These are phyloP conservation scores for Prunus davidiana DNA, from an alignment of 306 rosid species.

Conservation along the genomic window DNA sequence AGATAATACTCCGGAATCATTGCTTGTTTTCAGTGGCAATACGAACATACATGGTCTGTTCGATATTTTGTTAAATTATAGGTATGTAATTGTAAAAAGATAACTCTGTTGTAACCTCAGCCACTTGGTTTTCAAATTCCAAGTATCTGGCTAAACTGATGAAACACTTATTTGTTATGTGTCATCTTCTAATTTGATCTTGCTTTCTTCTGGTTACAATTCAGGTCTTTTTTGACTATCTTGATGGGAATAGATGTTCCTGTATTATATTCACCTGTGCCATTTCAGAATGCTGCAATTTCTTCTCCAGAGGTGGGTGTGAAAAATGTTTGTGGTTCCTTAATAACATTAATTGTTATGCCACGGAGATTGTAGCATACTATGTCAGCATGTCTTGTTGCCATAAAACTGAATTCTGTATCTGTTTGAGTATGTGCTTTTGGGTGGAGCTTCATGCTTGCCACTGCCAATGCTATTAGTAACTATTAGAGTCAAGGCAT, in stretches of 20 bases:
- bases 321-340: not conserved
- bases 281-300: conserved; percentile 77
- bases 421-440: not conserved
- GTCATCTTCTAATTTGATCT: conserved; percentile 20
- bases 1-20: conserved; percentile 75
- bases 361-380: not conserved
- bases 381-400: not conserved
- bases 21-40: conserved; percentile 70
- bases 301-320: conserved; percentile 75
- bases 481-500: not conserved
- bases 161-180: conserved; percentile 13
- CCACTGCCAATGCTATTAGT: not conserved
- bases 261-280: conserved; percentile 72
- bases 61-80: conserved; percentile 78
- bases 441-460: not conserved
- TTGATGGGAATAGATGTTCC: conserved; percentile 81
- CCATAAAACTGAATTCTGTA: not conserved
- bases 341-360: not conserved
- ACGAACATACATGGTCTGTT: conserved; percentile 68
- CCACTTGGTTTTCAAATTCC: conserved; percentile 7
- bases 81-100: conserved; percentile 38
- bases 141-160: conserved; percentile 5
- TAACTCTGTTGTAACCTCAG: conserved; percentile 13
- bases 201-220: conserved; percentile 20
- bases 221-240: conserved; percentile 68